Evolutionary conservation across 805 yeast species (phyloP), one percentile per base, ranked within the genome.

Genomic region (Candida wancherniae): DNA sequence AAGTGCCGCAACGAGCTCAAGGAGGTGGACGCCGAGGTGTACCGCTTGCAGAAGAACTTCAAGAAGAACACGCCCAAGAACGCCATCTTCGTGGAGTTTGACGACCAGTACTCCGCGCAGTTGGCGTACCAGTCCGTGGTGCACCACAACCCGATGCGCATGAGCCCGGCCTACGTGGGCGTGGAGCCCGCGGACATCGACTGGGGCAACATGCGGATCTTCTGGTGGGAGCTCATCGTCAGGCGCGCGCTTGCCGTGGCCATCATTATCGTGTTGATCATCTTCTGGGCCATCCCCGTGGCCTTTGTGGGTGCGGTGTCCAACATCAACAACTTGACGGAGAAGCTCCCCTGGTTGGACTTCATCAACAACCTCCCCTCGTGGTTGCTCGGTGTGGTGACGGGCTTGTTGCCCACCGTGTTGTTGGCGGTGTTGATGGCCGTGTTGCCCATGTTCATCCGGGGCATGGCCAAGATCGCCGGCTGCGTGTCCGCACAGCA

Each of bases 231-330:
- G 56, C 61, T 78, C 47, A 52, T 80, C 12, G 60, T 64, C 9
- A 69, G 90, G 61, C 53, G 60, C 19, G 53, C 68, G 16, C 66
- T 67, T 32, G 76, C 88, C 0, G 34, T 60, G 20, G 63, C 73
- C 10, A 76, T 75, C 2, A 71, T 81, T 33, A 46, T 59, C 14
- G 83, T 77, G 1, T 47, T 80, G 25, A 65, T 80, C 31, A 50
- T 77, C 18, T 61, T 78, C 44, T 83, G 94, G 94, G 71, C 88
- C 34, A 58, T 81, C 42, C 90, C 90, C 9, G 86, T 80, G 23
- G 80, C 88, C 3, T 77, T 82, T 53, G 86, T 82, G 28, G 88
- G 88, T 70, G 51, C 77, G 49, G 65, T 82, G 36, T 80, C 88
- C 3, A 81, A 81, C 48, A 58, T 82, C 40, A 73, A 80, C 12